Evolutionary conservation across 768 basidiomycete species (phyloP), one percentile per base, ranked within the genome.

Genomic region (Pleurotus sapidus): DNA sequence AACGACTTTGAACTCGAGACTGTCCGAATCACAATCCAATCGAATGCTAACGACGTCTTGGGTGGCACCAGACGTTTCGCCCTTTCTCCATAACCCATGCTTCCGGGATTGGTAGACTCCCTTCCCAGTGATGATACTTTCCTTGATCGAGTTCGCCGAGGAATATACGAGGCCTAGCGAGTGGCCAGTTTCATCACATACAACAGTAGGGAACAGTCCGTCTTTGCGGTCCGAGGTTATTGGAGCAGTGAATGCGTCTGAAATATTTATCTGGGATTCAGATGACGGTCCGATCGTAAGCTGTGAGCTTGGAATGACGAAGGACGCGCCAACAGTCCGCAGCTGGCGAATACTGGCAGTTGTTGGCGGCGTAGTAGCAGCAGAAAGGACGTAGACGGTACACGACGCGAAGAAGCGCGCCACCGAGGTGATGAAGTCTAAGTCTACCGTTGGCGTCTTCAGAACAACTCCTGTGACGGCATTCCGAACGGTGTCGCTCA

Each of bases 71-170:
- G 93, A 95, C 0, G 95, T 95, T 74, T 93, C 95, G 14, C 97
- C 97, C 69, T 99, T 99, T 50, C 90, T 78, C 97, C 97, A 99
- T 30, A 98, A 75, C 14, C 95, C 95, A 65, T 96, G 93, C 68
- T 92, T 94, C 59, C 97, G 86, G 17, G 95, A 98, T 68, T 98
- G 95, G 68, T 99, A 99, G 11, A 96, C 88, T 14, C 97, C 97
- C 67, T 87, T 88, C 24, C 94, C 93, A 2, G 93, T 88, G 38
- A 85, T 59, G 68, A 99, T 93, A 63, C 91, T 89, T 69, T 95
- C 92, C 49, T 80, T 82, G 64, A 98, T 79, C 4, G 95, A 96
- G 63, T 89, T 87, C 51, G 70, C 64, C 18, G 96, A 98, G 9
- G 97, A 98, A 75, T 99, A 99, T 37, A 98, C 97, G 56, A 99